These are phyloP conservation scores for Phyllostachys edulis DNA, from an alignment of 176 grass and related monocot genomes.

Conservation along the genomic window DNA sequence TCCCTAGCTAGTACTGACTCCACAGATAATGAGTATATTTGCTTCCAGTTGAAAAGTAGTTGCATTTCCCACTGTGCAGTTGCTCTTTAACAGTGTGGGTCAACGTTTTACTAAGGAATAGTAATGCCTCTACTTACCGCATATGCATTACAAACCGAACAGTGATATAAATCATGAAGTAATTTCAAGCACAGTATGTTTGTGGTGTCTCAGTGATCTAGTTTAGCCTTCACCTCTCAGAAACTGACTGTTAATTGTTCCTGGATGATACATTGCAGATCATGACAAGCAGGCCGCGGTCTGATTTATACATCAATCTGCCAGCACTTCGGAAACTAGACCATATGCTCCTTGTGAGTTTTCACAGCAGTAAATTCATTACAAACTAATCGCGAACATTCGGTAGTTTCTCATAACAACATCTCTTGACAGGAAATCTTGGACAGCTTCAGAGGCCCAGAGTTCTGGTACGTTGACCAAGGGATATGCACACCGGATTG, in stretches of 20 bases:
- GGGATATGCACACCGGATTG: conserved; percentile 74
- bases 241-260: not conserved
- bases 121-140: not conserved
- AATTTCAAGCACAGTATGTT: not conserved
- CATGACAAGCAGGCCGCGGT: conserved; percentile 84
- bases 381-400: not conserved
- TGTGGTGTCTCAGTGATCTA: not conserved
- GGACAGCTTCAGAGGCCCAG: conserved; percentile 70
- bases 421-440: conserved; percentile 65
- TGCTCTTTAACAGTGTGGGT: conserved; percentile 2
- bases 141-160: not conserved
- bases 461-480: conserved; percentile 99
- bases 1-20: not conserved
- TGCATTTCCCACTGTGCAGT: not conserved
- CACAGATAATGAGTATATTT: not conserved
- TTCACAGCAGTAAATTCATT: not conserved
- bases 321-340: conserved; percentile 88
- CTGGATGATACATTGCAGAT: conserved; percentile 47
- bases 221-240: not conserved
- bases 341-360: conserved; percentile 92
- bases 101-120: not conserved
- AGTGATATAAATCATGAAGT: not conserved
- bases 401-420: not conserved
- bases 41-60: not conserved
- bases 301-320: conserved; percentile 83